Percentiles rank a stretch among this genome's conserved stretches.
These are phyloP conservation scores for Colletotrichum sp. DNA, from an alignment of 2,329 filamentous ascomycete genomes.

Conservation along the genomic window DNA sequence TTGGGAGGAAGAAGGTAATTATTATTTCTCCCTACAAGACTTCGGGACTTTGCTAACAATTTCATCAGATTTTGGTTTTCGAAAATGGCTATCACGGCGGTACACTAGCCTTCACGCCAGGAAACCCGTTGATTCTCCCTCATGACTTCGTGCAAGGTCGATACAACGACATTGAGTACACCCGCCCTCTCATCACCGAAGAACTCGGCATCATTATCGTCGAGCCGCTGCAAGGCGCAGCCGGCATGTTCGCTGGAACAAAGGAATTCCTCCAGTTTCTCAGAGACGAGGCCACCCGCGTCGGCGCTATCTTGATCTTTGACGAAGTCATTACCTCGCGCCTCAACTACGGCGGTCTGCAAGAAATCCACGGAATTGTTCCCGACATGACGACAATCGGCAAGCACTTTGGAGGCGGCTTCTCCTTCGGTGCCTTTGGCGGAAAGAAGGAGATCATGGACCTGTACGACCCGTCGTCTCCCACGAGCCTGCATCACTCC, in stretches of 20 bases:
- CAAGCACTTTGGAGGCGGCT: constrained; percentile 71
- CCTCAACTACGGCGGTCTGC: constrained; percentile 55
- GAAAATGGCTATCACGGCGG: constrained; percentile 57
- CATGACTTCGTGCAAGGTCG: constrained; percentile 63
- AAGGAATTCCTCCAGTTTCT: constrained; percentile 45
- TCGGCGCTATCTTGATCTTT: constrained; percentile 65
- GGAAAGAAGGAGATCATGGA: constrained; percentile 64
- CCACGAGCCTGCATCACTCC: constrained; percentile 18
- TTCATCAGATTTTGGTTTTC: constrained; percentile 45
- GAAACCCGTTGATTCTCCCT: constrained; percentile 46
- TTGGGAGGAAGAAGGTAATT: constrained; percentile 45
- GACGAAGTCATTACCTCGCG: constrained; percentile 77
- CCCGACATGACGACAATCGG: constrained; percentile 70
- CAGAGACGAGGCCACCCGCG: constrained; percentile 10
- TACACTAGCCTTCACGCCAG: constrained; percentile 38
- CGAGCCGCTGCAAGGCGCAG: constrained; percentile 70
- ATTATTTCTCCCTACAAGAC: rapidly evolving
- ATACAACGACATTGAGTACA: constrained; percentile 64
- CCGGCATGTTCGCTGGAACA: constrained; percentile 58
- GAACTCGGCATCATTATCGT: constrained; percentile 68
- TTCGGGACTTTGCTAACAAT: background rate
- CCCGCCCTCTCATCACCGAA: constrained; percentile 43
- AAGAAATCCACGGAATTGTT: constrained; percentile 42
- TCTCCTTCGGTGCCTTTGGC: constrained; percentile 71
- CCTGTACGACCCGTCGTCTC: constrained; percentile 55